These are phyloP conservation scores for Myxozyma monticola DNA, from an alignment of 805 yeast genomes.

Conservation along the genomic window DNA sequence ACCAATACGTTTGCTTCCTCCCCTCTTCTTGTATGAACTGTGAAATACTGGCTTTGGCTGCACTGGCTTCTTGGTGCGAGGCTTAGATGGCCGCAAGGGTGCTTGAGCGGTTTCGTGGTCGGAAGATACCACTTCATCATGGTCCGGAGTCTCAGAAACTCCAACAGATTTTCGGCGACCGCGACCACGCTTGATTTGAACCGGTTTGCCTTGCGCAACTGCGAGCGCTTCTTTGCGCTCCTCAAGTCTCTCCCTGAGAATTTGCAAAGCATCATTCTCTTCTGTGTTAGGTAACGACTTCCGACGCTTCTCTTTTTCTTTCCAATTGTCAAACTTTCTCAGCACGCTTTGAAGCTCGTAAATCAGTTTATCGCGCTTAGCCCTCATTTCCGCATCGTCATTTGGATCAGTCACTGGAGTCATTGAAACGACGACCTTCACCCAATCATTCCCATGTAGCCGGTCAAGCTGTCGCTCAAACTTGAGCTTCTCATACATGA, in stretches of 20 bases:
- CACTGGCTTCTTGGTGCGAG: background rate
- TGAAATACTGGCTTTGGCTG: constrained; percentile 3
- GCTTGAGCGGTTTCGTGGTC: background rate
- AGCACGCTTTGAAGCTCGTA: constrained; percentile 13
- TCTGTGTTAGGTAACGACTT: background rate
- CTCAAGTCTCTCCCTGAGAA: constrained; percentile 2
- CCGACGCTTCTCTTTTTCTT: constrained; percentile 15
- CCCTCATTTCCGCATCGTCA: constrained; percentile 9
- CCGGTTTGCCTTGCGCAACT: background rate
- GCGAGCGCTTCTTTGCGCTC: background rate
- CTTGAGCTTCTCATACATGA: constrained; percentile 26
- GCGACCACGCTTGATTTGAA: too few relatives aligned
- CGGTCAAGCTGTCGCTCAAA: constrained; percentile 23
- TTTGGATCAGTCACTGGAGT: constrained; percentile 21
- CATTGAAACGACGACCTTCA: constrained; percentile 21
- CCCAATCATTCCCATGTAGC: constrained; percentile 23
- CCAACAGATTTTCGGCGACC: too few relatives aligned
- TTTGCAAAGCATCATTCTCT: background rate
- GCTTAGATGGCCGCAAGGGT: too few relatives aligned
- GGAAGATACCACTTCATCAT: too few relatives aligned
- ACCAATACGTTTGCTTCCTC: constrained; percentile 1
- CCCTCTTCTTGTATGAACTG: constrained; percentile 6
- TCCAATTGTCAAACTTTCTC: constrained; percentile 21
- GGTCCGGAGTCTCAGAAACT: too few relatives aligned
- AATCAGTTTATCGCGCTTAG: constrained; percentile 16